Conservation (phyloP, 345 rosid genomes). For the Hibiscus trionum region DNA sequence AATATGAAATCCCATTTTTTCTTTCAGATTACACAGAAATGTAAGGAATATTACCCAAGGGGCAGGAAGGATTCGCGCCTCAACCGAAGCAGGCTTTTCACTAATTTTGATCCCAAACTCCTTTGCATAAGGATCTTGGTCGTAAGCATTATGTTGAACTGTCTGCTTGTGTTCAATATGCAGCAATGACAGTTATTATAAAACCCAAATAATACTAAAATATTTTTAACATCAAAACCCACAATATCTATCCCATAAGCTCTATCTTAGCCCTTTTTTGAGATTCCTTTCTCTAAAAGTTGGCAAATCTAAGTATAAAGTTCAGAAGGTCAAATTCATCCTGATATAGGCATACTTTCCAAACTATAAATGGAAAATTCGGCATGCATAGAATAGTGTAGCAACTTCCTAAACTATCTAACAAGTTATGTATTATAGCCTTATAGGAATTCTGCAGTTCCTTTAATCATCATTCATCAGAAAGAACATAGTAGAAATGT, state of each 20-base stretch:
- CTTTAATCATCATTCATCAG: neutral
- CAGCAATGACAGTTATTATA: neutral
- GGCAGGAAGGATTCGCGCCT: constrained; percentile 98
- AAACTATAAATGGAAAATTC: neutral
- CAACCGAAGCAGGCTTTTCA: constrained; percentile 86
- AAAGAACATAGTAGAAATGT: neutral
- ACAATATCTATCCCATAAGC: neutral
- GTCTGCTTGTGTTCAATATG: constrained; percentile 39
- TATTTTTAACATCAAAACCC: neutral
- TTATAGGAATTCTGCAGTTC: neutral
- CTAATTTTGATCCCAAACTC: constrained; percentile 94
- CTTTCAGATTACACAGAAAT: neutral
- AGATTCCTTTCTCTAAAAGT: neutral
- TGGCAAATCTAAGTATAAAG: neutral
- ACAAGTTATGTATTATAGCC: neutral
- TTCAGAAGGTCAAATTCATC: neutral
- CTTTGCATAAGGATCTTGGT: constrained; percentile 91
- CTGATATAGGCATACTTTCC: neutral
- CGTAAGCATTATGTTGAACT: constrained; percentile 80
- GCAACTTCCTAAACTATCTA: constrained; percentile 2
- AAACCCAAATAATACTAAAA: neutral
- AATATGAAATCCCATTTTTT: neutral
- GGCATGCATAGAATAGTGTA: neutral
- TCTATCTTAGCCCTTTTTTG: neutral
- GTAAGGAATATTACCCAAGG: constrained; percentile 67